Evolutionary conservation across 192 early-diverging fungal species (phyloP).

Genomic region (Chytriomyces sp.): DNA sequence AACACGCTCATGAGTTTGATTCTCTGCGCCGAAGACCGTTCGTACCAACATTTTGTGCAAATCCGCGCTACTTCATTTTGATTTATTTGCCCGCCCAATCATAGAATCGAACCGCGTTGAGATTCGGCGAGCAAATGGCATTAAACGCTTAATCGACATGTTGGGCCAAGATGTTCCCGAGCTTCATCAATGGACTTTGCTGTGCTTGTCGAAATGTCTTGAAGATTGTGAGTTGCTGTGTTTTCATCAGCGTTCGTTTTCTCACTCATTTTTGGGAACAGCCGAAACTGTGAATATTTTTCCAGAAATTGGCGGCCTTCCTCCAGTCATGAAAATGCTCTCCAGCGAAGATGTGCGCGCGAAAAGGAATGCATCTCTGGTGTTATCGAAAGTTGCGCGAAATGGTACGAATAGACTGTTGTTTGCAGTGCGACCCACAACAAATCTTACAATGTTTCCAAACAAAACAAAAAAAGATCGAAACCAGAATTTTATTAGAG

Average conservation of each 20-base stretch:
- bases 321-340: slow-evolving; percentile 45
- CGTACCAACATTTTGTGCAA: not conserved
- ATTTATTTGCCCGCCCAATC: not conserved
- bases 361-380: slow-evolving; percentile 46
- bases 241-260: not conserved
- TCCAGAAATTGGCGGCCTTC: slow-evolving; percentile 46
- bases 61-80: not conserved
- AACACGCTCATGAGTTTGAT: slow-evolving; percentile 52
- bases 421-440: not conserved
- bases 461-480: slow-evolving; percentile 31
- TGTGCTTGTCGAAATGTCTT: slow-evolving; percentile 52
- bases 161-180: slow-evolving; percentile 46
- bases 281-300: slow-evolving; percentile 50
- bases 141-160: slow-evolving; percentile 53
- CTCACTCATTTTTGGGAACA: slow-evolving; percentile 15
- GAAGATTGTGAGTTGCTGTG: slow-evolving; percentile 53
- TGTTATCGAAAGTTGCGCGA: slow-evolving; percentile 43
- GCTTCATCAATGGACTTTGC: slow-evolving; percentile 50
- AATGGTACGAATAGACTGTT: slow-evolving; percentile 28
- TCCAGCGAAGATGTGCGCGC: slow-evolving; percentile 43
- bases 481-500: slow-evolving; percentile 48
- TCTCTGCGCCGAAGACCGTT: slow-evolving; percentile 55
- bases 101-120: slow-evolving; percentile 55
- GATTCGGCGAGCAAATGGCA: slow-evolving; percentile 52
- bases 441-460: not conserved